phyloP scores from a whole-genome alignment of 2,329 filamentous ascomycete species.

The Talaromyces sp. region DNA sequence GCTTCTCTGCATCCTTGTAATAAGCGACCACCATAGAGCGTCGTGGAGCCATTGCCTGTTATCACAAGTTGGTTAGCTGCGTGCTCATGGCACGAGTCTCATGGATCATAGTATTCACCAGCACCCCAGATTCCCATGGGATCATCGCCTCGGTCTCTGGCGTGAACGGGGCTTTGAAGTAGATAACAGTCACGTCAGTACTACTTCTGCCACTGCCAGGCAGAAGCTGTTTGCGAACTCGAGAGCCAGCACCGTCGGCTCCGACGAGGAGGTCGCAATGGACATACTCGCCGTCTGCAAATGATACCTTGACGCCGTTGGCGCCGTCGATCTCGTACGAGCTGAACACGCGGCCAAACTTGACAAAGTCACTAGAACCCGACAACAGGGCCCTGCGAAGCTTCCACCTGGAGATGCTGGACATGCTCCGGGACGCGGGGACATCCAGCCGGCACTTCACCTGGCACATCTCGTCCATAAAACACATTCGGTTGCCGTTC shows the following conservation, averaged over 20 bases:
- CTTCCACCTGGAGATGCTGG: background rate
- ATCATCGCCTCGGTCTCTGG: constrained; percentile 10
- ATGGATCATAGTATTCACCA: background rate
- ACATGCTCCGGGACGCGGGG: background rate
- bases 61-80: background rate
- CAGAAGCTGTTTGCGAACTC: constrained; percentile 33
- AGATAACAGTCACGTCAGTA: constrained; percentile 33
- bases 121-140: background rate
- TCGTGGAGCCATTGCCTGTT: background rate
- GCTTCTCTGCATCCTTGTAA: background rate
- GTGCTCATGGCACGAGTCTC: background rate
- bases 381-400: background rate
- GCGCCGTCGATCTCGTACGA: background rate
- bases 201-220: constrained; percentile 32
- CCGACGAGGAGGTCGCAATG: constrained; percentile 33
- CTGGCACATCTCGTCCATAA: background rate
- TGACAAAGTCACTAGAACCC: background rate
- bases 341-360: background rate
- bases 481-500: background rate
- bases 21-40: background rate
- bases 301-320: constrained; percentile 21
- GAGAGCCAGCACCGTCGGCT: constrained; percentile 36
- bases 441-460: background rate
- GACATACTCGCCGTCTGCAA: constrained; percentile 28
- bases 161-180: constrained; percentile 32